A percentile compares a stretch with the other conserved stretches of the same genome.
Evolutionary conservation across 73 alveolate species (phyloP).

Genomic region (Loxodes magnus): DNA sequence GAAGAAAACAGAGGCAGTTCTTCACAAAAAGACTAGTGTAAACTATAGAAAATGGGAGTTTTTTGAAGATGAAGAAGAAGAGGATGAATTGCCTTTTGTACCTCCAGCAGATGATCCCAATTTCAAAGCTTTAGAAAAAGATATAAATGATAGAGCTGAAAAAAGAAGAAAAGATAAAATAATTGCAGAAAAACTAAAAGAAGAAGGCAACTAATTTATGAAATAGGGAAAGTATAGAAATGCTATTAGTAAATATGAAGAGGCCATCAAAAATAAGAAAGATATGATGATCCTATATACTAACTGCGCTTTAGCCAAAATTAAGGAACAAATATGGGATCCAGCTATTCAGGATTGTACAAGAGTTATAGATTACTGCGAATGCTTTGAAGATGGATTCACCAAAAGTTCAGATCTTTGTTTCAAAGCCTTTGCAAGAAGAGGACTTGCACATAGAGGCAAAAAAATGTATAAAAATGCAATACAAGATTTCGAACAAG

Average conservation of each 20-base stretch:
- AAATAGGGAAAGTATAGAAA: conserved; percentile 78
- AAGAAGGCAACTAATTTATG: conserved; percentile 72
- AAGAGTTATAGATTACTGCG: conserved; percentile 82
- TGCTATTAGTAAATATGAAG: conserved; percentile 80
- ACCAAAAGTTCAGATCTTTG: conserved; percentile 64
- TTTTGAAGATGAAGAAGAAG: conserved; percentile 82
- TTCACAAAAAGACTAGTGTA: conserved; percentile 81
- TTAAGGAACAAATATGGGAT: conserved; percentile 67
- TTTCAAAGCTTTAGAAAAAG: conserved; percentile 92
- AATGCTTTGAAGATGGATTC: conserved; percentile 88
- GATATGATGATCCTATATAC: conserved; percentile 82
- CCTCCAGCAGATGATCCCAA: conserved; percentile 95
- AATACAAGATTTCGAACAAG: conserved; percentile 72
- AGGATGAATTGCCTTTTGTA: conserved; percentile 70
- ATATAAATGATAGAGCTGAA: conserved; percentile 84
- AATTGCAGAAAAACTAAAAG: conserved; percentile 76
- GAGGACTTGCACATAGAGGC: conserved; percentile 78
- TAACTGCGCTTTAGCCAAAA: conserved; percentile 88
- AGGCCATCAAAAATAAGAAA: conserved; percentile 80
- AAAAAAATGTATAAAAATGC: conserved; percentile 70
- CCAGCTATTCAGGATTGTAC: conserved; percentile 93
- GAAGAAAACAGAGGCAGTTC: conserved; percentile 90
- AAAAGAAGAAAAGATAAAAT: conserved; percentile 66
- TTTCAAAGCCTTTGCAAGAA: conserved; percentile 89
- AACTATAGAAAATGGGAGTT: conserved; percentile 96